Conservation (phyloP, 1,139 yeast genomes). For the Zygosaccharomyces pseudobailii region DNA sequence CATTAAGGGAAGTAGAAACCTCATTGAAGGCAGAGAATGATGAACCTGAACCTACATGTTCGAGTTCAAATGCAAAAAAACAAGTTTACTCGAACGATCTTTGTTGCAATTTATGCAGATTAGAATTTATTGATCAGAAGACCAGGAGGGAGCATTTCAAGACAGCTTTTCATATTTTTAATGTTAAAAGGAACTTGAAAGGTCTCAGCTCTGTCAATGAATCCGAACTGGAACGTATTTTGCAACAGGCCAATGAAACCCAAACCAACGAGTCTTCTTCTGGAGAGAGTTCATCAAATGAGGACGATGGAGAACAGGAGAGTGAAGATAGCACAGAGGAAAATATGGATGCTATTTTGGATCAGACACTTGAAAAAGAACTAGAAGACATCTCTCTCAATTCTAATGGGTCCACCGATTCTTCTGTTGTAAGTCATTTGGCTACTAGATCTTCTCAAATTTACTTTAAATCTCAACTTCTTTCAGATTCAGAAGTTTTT, state of each 20-base stretch:
- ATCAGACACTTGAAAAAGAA: slow-evolving; percentile 10
- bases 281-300: slow-evolving; percentile 2
- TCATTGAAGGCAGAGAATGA: not conserved
- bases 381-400: slow-evolving; percentile 14
- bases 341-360: slow-evolving; percentile 6
- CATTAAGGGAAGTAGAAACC: slow-evolving; percentile 36
- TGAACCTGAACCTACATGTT: not conserved
- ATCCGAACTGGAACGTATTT: slow-evolving; percentile 52
- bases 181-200: slow-evolving; percentile 50
- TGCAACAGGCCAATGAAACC: slow-evolving; percentile 43
- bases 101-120: slow-evolving; percentile 21
- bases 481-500: slow-evolving; percentile 48
- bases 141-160: slow-evolving; percentile 47
- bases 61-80: not conserved
- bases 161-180: slow-evolving; percentile 57
- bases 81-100: too few species aligned
- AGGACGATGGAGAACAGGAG: slow-evolving; percentile 2
- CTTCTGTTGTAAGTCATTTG: slow-evolving; percentile 44
- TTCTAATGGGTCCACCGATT: slow-evolving; percentile 22
- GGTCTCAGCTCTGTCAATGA: slow-evolving; percentile 49
- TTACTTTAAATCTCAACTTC: slow-evolving; percentile 45
- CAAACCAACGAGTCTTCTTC: slow-evolving; percentile 28
- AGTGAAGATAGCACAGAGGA: slow-evolving; percentile 9
- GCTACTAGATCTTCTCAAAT: slow-evolving; percentile 64
- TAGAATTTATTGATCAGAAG: slow-evolving; percentile 27